Evolutionary conservation across 352 stramenopile species (phyloP).

Genomic region (Globisporangium viniferum): DNA sequence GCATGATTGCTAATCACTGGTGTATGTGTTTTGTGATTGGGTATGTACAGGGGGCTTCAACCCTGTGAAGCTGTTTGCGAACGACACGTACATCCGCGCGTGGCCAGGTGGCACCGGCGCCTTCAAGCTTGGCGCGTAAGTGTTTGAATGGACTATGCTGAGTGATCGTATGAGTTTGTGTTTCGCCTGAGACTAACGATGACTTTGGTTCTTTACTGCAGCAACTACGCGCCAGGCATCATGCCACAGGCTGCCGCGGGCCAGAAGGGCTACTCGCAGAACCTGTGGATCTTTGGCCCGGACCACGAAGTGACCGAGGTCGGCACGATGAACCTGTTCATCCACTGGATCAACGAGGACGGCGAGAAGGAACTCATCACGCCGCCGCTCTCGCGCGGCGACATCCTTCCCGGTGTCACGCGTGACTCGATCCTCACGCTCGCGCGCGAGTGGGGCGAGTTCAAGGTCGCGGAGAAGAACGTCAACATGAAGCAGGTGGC

Average conservation of each 20-base stretch:
- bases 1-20: too few relatives aligned
- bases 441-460: conserved; percentile 87
- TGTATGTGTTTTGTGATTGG: too few relatives aligned
- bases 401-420: conserved; percentile 98
- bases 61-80: conserved; percentile 88
- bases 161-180: background rate
- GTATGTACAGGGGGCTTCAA: conserved; percentile 76
- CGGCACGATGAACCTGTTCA: conserved; percentile 99
- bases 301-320: conserved; percentile 89
- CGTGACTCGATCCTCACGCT: conserved; percentile 94
- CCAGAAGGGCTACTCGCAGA: conserved; percentile 83
- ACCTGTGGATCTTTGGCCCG: conserved; percentile 95
- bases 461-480: conserved; percentile 93
- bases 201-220: conserved; percentile 5
- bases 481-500: conserved; percentile 94
- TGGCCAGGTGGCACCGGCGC: conserved; percentile 95
- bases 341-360: conserved; percentile 93
- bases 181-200: background rate
- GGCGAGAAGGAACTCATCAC: conserved; percentile 95
- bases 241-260: conserved; percentile 88
- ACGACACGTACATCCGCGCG: conserved; percentile 92
- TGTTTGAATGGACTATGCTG: background rate
- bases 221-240: conserved; percentile 91
- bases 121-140: conserved; percentile 90
- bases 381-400: conserved; percentile 89